A percentile compares a stretch with the other conserved stretches of the same genome.
Evolutionary conservation across 768 basidiomycete genomes (phyloP).

Genomic region (Suillus luteus): DNA sequence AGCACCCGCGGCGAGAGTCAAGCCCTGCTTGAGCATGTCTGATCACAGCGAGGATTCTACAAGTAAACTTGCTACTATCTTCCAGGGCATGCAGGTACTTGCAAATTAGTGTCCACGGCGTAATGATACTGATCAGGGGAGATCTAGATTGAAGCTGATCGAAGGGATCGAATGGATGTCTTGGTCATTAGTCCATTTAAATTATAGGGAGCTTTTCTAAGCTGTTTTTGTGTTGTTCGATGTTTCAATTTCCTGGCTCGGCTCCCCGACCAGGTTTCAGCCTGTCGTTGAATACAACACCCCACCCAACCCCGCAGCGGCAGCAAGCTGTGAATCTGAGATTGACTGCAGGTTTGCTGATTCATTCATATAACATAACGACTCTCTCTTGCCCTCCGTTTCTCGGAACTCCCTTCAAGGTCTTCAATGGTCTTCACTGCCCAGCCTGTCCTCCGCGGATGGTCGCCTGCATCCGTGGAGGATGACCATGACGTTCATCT

Average conservation of each 20-base stretch:
- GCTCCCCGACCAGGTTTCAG: not conserved
- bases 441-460: conserved; percentile 24
- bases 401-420: conserved; percentile 26
- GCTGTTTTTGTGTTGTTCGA: not conserved
- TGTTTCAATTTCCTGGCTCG: conserved; percentile 1
- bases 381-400: not conserved
- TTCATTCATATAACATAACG: conserved; percentile 7
- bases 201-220: not conserved
- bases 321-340: conserved; percentile 1
- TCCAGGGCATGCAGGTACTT: not conserved
- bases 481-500: conserved; percentile 33
- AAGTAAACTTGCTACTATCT: not conserved
- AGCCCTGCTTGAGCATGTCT: not conserved
- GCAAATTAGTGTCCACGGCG: conserved; percentile 4
- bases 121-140: not conserved
- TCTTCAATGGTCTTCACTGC: conserved; percentile 25
- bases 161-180: conserved; percentile 2
- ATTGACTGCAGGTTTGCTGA: conserved; percentile 1
- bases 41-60: not conserved
- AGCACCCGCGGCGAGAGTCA: not conserved
- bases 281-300: conserved; percentile 1
- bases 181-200: conserved; percentile 3
- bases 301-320: not conserved
- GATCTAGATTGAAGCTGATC: not conserved
- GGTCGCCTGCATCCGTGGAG: conserved; percentile 28